phyloP scores from a whole-genome alignment of 495 filamentous ascomycete species.

The Astrocystis sublimbata region DNA sequence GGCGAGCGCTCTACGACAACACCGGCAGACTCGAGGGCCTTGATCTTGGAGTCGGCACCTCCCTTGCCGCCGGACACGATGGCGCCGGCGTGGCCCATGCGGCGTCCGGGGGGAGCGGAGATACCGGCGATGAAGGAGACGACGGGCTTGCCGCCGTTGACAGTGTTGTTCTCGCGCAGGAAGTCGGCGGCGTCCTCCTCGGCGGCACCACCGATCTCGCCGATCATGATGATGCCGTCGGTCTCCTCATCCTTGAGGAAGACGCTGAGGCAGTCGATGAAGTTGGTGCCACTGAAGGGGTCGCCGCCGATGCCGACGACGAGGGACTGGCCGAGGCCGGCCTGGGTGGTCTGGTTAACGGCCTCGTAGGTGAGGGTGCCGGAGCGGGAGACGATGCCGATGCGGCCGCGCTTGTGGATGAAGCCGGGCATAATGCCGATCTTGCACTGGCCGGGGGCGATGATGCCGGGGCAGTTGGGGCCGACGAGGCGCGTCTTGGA shows the following conservation, averaged over 20 bases:
- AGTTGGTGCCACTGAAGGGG: slow-evolving; percentile 98
- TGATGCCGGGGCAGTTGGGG: slow-evolving; percentile 98
- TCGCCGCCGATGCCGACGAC: slow-evolving; percentile 98
- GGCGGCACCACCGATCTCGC: slow-evolving; percentile 95
- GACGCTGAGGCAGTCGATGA: slow-evolving; percentile 97
- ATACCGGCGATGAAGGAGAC: slow-evolving; percentile 99
- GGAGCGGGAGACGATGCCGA: slow-evolving; percentile 97
- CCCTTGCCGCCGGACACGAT: slow-evolving; percentile 98
- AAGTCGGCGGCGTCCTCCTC: slow-evolving; percentile 98
- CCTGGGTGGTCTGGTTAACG: slow-evolving; percentile 98
- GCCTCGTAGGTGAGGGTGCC: slow-evolving; percentile 99
- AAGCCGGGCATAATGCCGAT: slow-evolving; percentile 99
- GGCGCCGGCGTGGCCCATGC: slow-evolving; percentile 98
- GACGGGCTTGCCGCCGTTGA: slow-evolving; percentile 82
- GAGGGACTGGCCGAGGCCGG: slow-evolving; percentile 94
- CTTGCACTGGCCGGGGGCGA: slow-evolving; percentile 97
- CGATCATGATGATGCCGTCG: slow-evolving; percentile 99
- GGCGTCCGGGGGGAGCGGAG: slow-evolving; percentile 89
- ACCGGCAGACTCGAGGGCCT: slow-evolving; percentile 87
- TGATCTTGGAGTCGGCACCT: slow-evolving; percentile 96
- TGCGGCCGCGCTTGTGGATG: slow-evolving; percentile 98
- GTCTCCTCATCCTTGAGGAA: slow-evolving; percentile 96
- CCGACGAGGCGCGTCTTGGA: slow-evolving; percentile 94
- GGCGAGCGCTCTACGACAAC: slow-evolving; percentile 96
- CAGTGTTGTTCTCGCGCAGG: slow-evolving; percentile 84